Percentiles rank a stretch among this genome's conserved stretches.
Conservation (phyloP, 2,329 filamentous ascomycete genomes). For the Sarocladium kiliense region DNA sequence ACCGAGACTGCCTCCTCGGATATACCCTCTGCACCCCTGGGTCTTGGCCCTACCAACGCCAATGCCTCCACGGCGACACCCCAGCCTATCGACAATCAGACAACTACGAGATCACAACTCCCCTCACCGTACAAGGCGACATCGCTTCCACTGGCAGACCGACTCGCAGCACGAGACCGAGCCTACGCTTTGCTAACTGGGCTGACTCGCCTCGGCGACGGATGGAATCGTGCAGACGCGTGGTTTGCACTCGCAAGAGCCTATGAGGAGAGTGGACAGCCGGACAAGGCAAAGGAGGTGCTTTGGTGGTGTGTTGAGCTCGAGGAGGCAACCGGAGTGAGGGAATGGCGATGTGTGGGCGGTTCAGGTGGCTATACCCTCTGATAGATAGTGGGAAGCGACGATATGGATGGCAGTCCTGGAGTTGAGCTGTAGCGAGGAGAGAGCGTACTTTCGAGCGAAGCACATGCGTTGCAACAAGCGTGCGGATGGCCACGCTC, state of each 20-base stretch:
- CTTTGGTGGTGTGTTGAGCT: slow-evolving; percentile 98
- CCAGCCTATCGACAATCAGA: slow-evolving; percentile 9
- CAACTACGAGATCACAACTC: slow-evolving; percentile 22
- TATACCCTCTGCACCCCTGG: slow-evolving; percentile 16
- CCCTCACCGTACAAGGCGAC: slow-evolving; percentile 50
- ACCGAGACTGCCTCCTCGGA: slow-evolving; percentile 39
- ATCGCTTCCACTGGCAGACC: slow-evolving; percentile 67
- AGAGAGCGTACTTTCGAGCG: too few species aligned
- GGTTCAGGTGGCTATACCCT: slow-evolving; percentile 57
- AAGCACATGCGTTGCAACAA: too few species aligned
- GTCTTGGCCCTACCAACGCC: slow-evolving; percentile 17
- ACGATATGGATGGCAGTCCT: not conserved
- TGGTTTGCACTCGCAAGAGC: slow-evolving; percentile 86
- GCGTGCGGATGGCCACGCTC: too few species aligned
- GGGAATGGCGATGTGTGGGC: slow-evolving; percentile 70
- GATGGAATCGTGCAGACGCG: slow-evolving; percentile 90
- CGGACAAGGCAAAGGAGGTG: slow-evolving; percentile 84
- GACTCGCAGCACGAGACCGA: slow-evolving; percentile 83
- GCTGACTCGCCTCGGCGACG: slow-evolving; percentile 76
- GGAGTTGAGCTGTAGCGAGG: not conserved
- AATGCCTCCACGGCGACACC: not conserved
- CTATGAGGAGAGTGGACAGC: slow-evolving; percentile 80
- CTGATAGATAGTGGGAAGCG: slow-evolving; percentile 13
- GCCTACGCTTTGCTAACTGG: slow-evolving; percentile 78
- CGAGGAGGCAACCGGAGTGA: slow-evolving; percentile 76